Evolutionary conservation across 768 basidiomycete genomes (phyloP), one percentile per base, ranked within the genome.

Genomic region (Leccinum truebloodii): DNA sequence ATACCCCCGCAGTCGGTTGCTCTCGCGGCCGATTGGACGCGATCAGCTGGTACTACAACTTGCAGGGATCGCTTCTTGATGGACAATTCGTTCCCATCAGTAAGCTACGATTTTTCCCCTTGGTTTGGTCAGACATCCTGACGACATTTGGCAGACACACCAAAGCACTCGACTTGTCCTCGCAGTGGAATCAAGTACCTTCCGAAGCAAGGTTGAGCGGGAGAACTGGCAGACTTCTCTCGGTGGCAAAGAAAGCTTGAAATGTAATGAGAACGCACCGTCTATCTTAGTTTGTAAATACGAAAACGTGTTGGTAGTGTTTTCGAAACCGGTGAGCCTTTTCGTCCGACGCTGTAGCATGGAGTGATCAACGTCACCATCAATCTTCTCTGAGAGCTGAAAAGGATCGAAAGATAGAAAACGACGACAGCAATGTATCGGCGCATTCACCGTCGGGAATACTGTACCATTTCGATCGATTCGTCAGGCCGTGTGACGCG

Each of bases 61-160:
- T 88, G 63, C 78, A 79, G 66, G 88, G 89, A 34, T 87, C 86
- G 30, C 65, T 85, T 26, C 77, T 89, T 54, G 86, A 89, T 63
- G 89, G 89, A 6, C 59, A 69, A 16, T 88, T 89, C 57, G 75
- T 86, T 30, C 77, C 83, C 13, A 88, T 89, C 62, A 68, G 87
- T 89, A 61, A 59, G 80, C 66, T 9, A 39, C 2, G 12, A 18
- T 9, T 9, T 28, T 57, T 3, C 3, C 0, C 6, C 30, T 9
- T 16, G 4, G 3, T 26, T 6, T 3, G 1, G 8, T 28, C 30
- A 46, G n/a, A 22, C n/a, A 13, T 41, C 20, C 16, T 65, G 6
- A 61, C 22, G 12, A 18, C n/a, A n/a, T n/a, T 54, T 35, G 48
- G 34, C 55, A 89, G 87, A 83, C 67, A 77, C 86, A 1, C 85